These are phyloP conservation scores for Pisolithus orientalis DNA, from an alignment of 768 basidiomycete species.

Conservation along the genomic window DNA sequence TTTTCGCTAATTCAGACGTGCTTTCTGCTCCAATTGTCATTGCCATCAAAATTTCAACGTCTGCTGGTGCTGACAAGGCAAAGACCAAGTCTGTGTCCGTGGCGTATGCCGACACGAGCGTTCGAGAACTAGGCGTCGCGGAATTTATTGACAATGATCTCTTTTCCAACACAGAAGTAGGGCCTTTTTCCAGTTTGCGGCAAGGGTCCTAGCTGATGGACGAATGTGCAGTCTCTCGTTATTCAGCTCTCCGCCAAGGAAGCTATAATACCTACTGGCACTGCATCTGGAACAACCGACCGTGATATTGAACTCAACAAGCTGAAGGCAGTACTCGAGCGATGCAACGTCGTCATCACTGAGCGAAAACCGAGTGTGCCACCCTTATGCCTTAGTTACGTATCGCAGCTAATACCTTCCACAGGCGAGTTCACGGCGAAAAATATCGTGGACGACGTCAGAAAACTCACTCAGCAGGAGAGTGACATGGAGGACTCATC, in stretches of 20 bases:
- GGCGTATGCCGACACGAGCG: slow-evolving; percentile 88
- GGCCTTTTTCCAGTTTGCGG: neutral
- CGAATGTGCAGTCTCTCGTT: slow-evolving; percentile 63
- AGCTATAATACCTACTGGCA: slow-evolving; percentile 77
- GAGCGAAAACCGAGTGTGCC: slow-evolving; percentile 79
- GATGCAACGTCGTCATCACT: slow-evolving; percentile 86
- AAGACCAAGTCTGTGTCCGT: slow-evolving; percentile 74
- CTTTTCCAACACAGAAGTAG: slow-evolving; percentile 94
- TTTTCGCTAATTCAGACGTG: slow-evolving; percentile 80
- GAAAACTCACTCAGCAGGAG: slow-evolving; percentile 28
- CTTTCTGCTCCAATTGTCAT: slow-evolving; percentile 82
- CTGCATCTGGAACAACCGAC: slow-evolving; percentile 63
- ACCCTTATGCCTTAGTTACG: neutral
- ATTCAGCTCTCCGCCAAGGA: slow-evolving; percentile 99
- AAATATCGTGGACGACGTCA: slow-evolving; percentile 76
- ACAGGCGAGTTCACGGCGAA: slow-evolving; percentile 80
- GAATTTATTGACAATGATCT: slow-evolving; percentile 94
- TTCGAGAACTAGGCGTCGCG: slow-evolving; percentile 78
- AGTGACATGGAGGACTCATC: slow-evolving; percentile 16
- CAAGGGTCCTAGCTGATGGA: neutral
- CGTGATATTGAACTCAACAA: slow-evolving; percentile 87
- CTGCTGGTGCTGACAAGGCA: slow-evolving; percentile 44
- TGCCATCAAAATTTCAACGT: slow-evolving; percentile 71
- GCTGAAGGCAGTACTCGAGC: slow-evolving; percentile 77
- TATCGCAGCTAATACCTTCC: neutral